Evolutionary conservation across 768 basidiomycete species (phyloP).

Genomic region (Naganishia vishniacii): DNA sequence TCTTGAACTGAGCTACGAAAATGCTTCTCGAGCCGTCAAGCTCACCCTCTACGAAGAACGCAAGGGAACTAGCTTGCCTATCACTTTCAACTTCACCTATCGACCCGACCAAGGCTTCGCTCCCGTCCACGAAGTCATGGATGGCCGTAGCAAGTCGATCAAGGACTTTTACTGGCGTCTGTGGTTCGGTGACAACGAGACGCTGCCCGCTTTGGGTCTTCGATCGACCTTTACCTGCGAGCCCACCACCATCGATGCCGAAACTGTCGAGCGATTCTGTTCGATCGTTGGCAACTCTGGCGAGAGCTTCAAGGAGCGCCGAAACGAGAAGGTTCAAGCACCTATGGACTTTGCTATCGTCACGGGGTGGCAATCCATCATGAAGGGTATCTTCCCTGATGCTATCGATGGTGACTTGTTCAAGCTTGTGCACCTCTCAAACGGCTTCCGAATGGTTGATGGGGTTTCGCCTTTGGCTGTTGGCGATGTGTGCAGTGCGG

Average conservation of each 20-base stretch:
- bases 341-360: slow-evolving; percentile 99
- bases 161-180: slow-evolving; percentile 98
- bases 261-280: slow-evolving; percentile 72
- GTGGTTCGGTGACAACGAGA: slow-evolving; percentile 86
- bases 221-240: slow-evolving; percentile 79
- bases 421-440: slow-evolving; percentile 93
- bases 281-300: slow-evolving; percentile 87
- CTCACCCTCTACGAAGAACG: slow-evolving; percentile 81
- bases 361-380: slow-evolving; percentile 99
- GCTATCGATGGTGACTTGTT: slow-evolving; percentile 88
- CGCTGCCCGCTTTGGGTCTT: slow-evolving; percentile 70
- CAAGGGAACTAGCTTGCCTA: slow-evolving; percentile 66
- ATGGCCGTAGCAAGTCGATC: slow-evolving; percentile 78
- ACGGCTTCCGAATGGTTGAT: slow-evolving; percentile 84
- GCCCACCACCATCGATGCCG: slow-evolving; percentile 70
- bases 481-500: slow-evolving; percentile 83
- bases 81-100: slow-evolving; percentile 76
- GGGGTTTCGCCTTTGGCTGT: slow-evolving; percentile 69
- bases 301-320: slow-evolving; percentile 76
- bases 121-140: slow-evolving; percentile 84
- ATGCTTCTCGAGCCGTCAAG: slow-evolving; percentile 57
- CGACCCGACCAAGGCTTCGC: slow-evolving; percentile 80
- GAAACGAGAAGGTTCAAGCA: slow-evolving; percentile 66
- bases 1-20: slow-evolving; percentile 63
- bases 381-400: slow-evolving; percentile 92